Evolutionary conservation across 352 stramenopile species (phyloP).

Genomic region (Discostella stelligera): DNA sequence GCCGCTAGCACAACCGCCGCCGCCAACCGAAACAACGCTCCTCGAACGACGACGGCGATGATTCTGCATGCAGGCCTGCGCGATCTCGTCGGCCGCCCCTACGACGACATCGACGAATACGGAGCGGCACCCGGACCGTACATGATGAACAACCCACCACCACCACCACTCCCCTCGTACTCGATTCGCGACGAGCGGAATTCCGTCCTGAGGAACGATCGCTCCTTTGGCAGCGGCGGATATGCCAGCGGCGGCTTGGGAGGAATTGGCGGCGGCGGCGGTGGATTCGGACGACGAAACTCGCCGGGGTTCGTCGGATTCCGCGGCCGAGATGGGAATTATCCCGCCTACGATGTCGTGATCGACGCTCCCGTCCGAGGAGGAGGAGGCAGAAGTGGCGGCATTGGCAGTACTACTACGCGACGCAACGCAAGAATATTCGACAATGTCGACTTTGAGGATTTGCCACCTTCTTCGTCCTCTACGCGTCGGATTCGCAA

Average conservation of each 20-base stretch:
- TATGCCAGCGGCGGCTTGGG: too few species aligned
- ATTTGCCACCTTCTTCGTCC: not conserved
- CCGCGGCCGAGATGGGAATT: conserved; percentile 13
- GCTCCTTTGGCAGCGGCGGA: not conserved
- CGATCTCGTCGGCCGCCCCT: conserved; percentile 23
- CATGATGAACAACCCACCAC: not conserved
- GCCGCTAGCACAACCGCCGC: too few species aligned
- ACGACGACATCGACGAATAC: conserved; percentile 13
- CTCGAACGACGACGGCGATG: not conserved
- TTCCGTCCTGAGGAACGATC: not conserved
- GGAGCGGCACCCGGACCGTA: conserved; percentile 1
- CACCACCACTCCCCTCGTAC: too few species aligned
- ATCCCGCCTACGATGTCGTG: conserved; percentile 22
- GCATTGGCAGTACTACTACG: not conserved
- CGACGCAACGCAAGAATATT: conserved; percentile 3
- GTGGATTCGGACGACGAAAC: conserved; percentile 15
- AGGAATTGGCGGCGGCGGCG: not conserved
- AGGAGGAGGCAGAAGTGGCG: not conserved
- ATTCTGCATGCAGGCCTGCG: conserved; percentile 7
- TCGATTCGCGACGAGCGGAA: conserved; percentile 20
- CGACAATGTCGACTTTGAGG: conserved; percentile 20
- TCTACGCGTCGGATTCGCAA: conserved; percentile 7
- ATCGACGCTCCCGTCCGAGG: conserved; percentile 15
- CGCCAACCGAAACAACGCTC: too few species aligned
- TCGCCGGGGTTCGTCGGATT: conserved; percentile 22